Base-by-base conservation (phyloP, 805 yeast genomes). In the Yamadazyma olivae region DNA sequence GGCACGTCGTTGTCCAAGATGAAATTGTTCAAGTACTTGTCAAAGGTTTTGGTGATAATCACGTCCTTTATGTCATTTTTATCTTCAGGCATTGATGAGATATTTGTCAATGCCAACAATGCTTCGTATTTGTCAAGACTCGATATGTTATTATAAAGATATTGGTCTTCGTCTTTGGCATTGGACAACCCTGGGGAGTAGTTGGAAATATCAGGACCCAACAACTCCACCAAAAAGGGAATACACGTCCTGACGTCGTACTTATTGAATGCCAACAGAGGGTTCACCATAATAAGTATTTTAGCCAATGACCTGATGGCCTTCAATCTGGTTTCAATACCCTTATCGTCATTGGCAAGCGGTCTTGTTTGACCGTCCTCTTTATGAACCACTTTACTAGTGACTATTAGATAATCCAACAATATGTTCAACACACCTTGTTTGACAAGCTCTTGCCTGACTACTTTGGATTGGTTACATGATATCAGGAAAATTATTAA, bases 81-180 rank as follows among this genome's bases (percentile, higher is more conserved):
- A 10, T 55, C 56, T 10, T 38, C 32, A 5, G 31, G 19, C 2
- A 67, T 40, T 0, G 86, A 69, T 0, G 87, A 74, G 6, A 82
- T 45, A 54, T 84, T 85, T 1, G 91, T 84, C 19, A 84, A 64
- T 0, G 90, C 86, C 16, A 81, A 51, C 26, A 85, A 57, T 0
- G 80, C 62, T 47, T 79, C 83, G 45, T 71, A 74, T 15, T 71
- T 67, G 39, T 75, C 81, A 10, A 70, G 45, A 3, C 45, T 43
- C 1, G 67, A 56, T 14, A 64, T 41, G 5, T 54, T 49, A 0
- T 66, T 69, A 33, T 59, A 31, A 4, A 56, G 36, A 29, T 56
- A 58, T 7, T 35, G 23, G 4, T 51, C 52, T 5, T 29, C 38
- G 4, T 20, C 10, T 5, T 31, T 32, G 3, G n/a, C 18, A 9